Evolutionary conservation across 768 basidiomycete species (phyloP), one percentile per base, ranked within the genome.

Genomic region (Rhizopogon sp.): DNA sequence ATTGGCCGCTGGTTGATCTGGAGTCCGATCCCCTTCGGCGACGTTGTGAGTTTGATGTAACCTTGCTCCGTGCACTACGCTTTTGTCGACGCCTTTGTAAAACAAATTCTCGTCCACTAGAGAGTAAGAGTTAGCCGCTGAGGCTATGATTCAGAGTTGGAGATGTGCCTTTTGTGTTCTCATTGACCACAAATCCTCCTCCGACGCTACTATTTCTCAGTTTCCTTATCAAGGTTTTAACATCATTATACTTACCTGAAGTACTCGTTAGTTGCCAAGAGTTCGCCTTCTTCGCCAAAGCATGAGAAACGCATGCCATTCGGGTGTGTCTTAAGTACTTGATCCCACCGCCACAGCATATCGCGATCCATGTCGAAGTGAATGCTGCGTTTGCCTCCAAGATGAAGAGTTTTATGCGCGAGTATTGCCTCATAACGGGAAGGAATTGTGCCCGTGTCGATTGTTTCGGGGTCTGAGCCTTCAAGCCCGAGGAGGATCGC

Each of bases 291-390:
- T 44, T 79, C 76, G 52, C 79, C 84, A 60, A 93, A 98, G 35
- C 83, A 88, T 37, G 86, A 86, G 68, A 98, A 98, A 8, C 93
- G 80, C 84, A 98, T 95, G 43, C 95, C 95, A 65, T 96, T 96
- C 0, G 92, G 87, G 65, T 92, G 90, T 0, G 90, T 90, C 68
- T 87, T 87, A 28, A 94, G 79, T n/a, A 93, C 87, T 50, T 88
- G 83, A 62, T 93, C 89, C 83, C 85, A 92, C 25, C 87, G 77
- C 93, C 93, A 96, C 22, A 93, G 73, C 91, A 98, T 92, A 66
- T 98, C 96, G 28, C 82, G 78, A 57, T 93, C 84, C 80, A 91
- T 88, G 67, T 94, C 88, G 63, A 90, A 98, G 46, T 79, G 71
- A 57, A 98, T 90, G n/a, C 77, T 74, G 55, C 88, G 87, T 47